These are phyloP conservation scores for Trichoderma virens DNA, from an alignment of 495 filamentous ascomycete species.

Conservation along the genomic window DNA sequence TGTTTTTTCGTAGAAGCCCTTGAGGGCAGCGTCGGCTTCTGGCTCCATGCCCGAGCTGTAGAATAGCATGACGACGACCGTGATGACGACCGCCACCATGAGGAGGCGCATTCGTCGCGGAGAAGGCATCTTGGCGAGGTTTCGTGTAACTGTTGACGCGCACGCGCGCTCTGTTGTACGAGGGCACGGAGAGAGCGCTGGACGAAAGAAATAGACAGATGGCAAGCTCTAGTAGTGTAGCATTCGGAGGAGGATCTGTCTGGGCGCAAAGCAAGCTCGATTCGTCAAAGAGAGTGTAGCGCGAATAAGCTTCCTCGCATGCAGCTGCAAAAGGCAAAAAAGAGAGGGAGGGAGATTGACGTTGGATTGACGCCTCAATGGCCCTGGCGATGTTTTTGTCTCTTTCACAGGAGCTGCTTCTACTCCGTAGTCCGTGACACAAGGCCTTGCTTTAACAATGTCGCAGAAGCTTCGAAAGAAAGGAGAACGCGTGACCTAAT, in stretches of 20 bases:
- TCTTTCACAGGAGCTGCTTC: not conserved
- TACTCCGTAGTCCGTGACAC: not conserved
- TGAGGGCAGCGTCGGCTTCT: constrained; percentile 29
- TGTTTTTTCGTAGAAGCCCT: constrained; percentile 51
- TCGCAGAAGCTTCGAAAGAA: not conserved
- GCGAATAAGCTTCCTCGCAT: not conserved
- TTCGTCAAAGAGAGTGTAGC: not conserved
- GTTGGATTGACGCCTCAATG: not conserved
- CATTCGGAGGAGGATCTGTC: not conserved
- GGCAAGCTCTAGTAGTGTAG: not conserved
- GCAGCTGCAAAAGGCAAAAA: not conserved
- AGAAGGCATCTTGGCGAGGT: constrained; percentile 51
- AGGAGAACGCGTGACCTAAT: constrained; percentile 8
- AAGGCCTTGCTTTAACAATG: not conserved
- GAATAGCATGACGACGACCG: constrained; percentile 54
- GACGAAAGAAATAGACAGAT: not conserved
- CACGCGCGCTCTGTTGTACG: not conserved
- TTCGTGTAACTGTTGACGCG: not conserved
- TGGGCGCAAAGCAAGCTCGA: not conserved
- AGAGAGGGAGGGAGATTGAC: not conserved
- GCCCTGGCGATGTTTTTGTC: not conserved
- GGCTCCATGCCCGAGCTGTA: constrained; percentile 40
- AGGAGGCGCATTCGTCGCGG: constrained; percentile 57
- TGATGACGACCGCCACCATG: constrained; percentile 47
- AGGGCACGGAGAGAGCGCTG: not conserved